Percentiles rank a stretch among this genome's conserved stretches.
These are phyloP conservation scores for Zizania palustris DNA, from an alignment of 202 grass and related monocot species.

Conservation along the genomic window DNA sequence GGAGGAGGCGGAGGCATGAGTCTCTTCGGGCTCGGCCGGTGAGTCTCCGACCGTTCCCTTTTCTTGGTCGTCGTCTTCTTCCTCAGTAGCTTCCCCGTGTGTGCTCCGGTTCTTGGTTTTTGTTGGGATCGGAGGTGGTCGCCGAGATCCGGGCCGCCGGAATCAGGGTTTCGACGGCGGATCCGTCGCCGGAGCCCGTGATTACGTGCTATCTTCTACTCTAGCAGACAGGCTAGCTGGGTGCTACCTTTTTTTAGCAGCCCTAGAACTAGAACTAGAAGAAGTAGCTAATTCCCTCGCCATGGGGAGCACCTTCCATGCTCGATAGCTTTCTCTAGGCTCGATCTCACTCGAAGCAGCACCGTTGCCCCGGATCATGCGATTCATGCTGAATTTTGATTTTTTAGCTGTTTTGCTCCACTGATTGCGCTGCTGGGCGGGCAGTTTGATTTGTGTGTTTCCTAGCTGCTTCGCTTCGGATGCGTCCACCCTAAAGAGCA, in stretches of 20 bases:
- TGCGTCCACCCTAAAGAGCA: background rate
- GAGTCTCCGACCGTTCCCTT: conserved; percentile 22
- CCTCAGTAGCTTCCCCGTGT: background rate
- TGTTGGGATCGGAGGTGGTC: background rate
- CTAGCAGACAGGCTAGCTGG: background rate
- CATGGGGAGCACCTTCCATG: background rate
- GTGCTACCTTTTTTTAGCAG: background rate
- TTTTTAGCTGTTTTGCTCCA: too few species aligned
- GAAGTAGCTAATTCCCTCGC: background rate
- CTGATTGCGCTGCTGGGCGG: too few species aligned
- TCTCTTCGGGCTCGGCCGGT: conserved; percentile 98
- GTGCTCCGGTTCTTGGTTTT: background rate
- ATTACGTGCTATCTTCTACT: background rate
- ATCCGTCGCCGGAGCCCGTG: background rate
- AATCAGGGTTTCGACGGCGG: background rate
- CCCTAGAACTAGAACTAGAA: background rate
- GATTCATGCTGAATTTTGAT: background rate
- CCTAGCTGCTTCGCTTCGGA: background rate
- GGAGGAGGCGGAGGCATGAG: conserved; percentile 59
- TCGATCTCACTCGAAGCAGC: background rate
- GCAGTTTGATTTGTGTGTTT: background rate
- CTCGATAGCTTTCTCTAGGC: background rate
- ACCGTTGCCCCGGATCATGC: conserved; percentile 16
- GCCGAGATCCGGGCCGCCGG: conserved; percentile 1
- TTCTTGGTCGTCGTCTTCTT: background rate